Percentiles rank a stretch among this genome's conserved stretches.
These are phyloP conservation scores for Lepidium aucheri DNA, from an alignment of 345 rosid species.

Conservation along the genomic window DNA sequence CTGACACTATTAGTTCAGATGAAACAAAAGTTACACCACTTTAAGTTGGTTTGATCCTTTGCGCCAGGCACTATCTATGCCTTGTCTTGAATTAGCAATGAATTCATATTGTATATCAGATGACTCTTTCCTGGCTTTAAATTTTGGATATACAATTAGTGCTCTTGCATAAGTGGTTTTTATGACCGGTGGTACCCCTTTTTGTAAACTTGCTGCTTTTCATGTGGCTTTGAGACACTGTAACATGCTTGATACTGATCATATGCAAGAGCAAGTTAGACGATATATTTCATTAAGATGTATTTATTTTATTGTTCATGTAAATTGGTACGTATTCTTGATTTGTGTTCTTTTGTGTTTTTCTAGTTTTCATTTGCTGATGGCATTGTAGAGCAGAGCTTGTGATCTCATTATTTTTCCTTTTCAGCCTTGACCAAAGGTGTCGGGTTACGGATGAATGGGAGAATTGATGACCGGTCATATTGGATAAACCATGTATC, in stretches of 20 bases:
- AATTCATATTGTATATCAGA: not conserved
- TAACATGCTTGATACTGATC: constrained; percentile 5
- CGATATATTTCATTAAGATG: not conserved
- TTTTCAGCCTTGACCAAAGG: constrained; percentile 78
- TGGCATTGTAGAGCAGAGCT: not conserved
- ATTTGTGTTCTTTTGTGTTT: not conserved
- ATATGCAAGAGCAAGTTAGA: not conserved
- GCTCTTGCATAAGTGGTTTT: not conserved
- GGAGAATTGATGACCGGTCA: constrained; percentile 86
- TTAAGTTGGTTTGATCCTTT: not conserved
- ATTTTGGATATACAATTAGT: not conserved
- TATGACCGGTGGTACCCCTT: not conserved
- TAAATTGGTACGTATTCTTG: not conserved
- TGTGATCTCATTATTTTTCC: not conserved
- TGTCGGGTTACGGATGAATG: constrained; percentile 63
- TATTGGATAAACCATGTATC: constrained; percentile 74
- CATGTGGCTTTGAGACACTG: not conserved
- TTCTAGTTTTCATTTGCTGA: not conserved
- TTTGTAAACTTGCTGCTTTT: not conserved
- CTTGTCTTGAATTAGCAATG: not conserved
- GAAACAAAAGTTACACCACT: not conserved
- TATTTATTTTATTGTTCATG: not conserved
- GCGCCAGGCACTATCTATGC: not conserved
- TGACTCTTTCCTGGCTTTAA: not conserved
- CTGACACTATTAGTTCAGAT: not conserved